Evolutionary conservation across 2,329 filamentous ascomycete genomes (phyloP).

Genomic region (Beauveria sp.): DNA sequence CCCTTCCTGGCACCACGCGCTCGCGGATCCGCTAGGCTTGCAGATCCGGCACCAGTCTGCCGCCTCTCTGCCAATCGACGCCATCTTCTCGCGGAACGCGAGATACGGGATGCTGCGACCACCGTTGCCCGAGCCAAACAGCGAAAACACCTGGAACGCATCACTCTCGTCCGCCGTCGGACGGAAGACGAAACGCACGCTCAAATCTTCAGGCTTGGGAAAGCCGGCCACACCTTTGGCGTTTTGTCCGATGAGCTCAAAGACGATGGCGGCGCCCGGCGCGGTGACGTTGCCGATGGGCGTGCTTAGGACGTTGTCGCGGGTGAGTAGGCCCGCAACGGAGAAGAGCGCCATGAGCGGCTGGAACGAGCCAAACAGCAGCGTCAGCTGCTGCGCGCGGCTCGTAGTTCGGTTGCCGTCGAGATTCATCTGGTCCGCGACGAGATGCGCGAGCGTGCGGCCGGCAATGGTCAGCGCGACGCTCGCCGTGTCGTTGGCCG

Average conservation of each 20-base stretch:
- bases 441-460: constrained; percentile 40
- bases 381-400: constrained; percentile 33
- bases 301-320: constrained; percentile 41
- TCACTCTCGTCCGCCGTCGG: constrained; percentile 34
- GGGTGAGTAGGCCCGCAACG: constrained; percentile 38
- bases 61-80: constrained; percentile 25
- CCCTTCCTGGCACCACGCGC: constrained; percentile 30
- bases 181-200: constrained; percentile 51
- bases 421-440: constrained; percentile 34
- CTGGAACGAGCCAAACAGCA: constrained; percentile 48
- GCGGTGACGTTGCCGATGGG: constrained; percentile 41
- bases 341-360: constrained; percentile 50
- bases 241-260: constrained; percentile 50
- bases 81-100: constrained; percentile 32
- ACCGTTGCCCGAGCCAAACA: constrained; percentile 32
- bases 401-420: constrained; percentile 33
- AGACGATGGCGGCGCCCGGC: constrained; percentile 67
- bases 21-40: constrained; percentile 16
- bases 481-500: constrained; percentile 34
- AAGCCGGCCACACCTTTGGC: constrained; percentile 13
- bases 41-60: constrained; percentile 40
- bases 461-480: constrained; percentile 43
- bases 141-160: constrained; percentile 28
- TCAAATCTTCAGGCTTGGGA: constrained; percentile 32
- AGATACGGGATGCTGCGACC: constrained; percentile 29